Percentiles rank a stretch among this genome's conserved stretches.
Conservation (phyloP, 805 yeast genomes). For the Saturnispora hagleri region DNA sequence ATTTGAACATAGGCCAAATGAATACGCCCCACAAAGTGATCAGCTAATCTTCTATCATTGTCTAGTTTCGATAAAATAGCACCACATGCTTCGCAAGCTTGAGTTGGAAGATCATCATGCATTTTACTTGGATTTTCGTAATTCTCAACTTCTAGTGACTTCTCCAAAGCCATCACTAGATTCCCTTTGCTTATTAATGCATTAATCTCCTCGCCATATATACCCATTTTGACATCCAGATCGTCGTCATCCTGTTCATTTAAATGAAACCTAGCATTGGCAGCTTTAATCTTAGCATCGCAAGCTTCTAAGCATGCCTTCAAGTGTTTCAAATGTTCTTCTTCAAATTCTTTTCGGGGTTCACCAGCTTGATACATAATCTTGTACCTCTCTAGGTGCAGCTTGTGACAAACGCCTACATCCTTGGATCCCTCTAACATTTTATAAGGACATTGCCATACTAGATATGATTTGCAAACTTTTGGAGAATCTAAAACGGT, state of each 20-base stretch:
- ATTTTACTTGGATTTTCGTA: neutral
- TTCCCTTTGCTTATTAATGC: neutral
- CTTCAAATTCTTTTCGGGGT: slow-evolving; percentile 35
- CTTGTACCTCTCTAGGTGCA: slow-evolving; percentile 67
- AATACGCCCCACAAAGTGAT: slow-evolving; percentile 80
- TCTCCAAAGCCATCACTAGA: neutral
- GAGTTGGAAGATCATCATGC: slow-evolving; percentile 24
- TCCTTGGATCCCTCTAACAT: slow-evolving; percentile 73
- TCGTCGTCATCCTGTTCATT: neutral
- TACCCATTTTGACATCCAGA: neutral
- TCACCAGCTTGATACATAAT: slow-evolving; percentile 51
- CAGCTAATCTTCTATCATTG: slow-evolving; percentile 80
- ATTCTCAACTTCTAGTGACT: neutral
- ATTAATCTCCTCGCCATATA: neutral
- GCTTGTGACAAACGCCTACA: slow-evolving; percentile 66
- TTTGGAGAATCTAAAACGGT: slow-evolving; percentile 40
- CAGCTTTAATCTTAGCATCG: slow-evolving; percentile 52
- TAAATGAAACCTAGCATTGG: slow-evolving; percentile 48
- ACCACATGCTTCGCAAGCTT: slow-evolving; percentile 85
- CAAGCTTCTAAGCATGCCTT: slow-evolving; percentile 56
- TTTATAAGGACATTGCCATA: slow-evolving; percentile 81
- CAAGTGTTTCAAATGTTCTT: slow-evolving; percentile 36
- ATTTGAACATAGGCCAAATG: slow-evolving; percentile 77
- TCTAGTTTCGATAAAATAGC: slow-evolving; percentile 81
- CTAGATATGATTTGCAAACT: slow-evolving; percentile 74